phyloP scores from a whole-genome alignment of 352 stramenopile genomes.

The Thraustochytrium striatum region DNA sequence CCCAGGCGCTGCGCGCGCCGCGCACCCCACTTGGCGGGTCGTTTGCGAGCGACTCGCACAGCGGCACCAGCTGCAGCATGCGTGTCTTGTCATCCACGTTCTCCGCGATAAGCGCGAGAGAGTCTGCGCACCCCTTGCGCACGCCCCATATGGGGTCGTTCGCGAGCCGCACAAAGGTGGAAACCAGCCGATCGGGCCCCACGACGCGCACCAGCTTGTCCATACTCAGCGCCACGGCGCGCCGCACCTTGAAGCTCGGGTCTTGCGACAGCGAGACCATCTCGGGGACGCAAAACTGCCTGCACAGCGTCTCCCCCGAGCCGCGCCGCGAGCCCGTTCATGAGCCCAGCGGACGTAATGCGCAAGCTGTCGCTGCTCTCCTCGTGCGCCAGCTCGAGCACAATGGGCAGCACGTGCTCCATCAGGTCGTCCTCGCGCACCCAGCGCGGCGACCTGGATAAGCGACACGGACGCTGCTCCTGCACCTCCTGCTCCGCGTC shows the following conservation, averaged over 20 bases:
- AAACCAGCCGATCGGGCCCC: constrained; percentile 71
- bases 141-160: constrained; percentile 89
- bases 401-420: constrained; percentile 82
- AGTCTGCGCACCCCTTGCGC: constrained; percentile 83
- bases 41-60: constrained; percentile 76
- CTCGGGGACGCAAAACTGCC: constrained; percentile 85
- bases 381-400: constrained; percentile 80
- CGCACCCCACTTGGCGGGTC: constrained; percentile 87
- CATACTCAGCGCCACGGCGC: constrained; percentile 82
- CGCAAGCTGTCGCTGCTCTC: constrained; percentile 83
- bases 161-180: constrained; percentile 79
- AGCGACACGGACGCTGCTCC: too few species aligned
- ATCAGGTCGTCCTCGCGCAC: constrained; percentile 79
- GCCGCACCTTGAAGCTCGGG: constrained; percentile 83
- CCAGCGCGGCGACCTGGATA: constrained; percentile 72
- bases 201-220: constrained; percentile 77
- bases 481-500: constrained; percentile 77
- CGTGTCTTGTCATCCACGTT: constrained; percentile 68
- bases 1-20: constrained; percentile 84
- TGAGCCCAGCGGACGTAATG: constrained; percentile 82
- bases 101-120: constrained; percentile 76
- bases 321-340: constrained; percentile 80
- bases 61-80: constrained; percentile 71
- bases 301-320: constrained; percentile 78
- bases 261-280: constrained; percentile 74